Evolutionary conservation across 768 basidiomycete species (phyloP), one percentile per base, ranked within the genome.

Genomic region (Auriscalpium vulgare): DNA sequence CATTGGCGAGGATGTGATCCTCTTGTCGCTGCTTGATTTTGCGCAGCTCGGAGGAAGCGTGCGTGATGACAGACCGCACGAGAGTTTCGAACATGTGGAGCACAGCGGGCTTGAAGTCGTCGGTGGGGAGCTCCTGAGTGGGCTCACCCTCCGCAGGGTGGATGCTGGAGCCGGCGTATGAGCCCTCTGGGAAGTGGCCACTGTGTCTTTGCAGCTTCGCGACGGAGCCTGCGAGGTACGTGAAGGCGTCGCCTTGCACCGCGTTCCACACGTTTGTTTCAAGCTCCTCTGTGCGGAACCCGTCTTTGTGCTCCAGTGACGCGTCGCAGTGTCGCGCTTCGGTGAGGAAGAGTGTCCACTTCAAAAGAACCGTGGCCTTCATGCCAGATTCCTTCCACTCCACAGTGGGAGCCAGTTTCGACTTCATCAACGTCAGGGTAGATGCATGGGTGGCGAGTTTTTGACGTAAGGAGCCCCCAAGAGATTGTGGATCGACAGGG

Each of bases 1-100:
- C 79, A 59, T 75, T 83, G 1, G 87, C 84, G 46, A 91, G 75
- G 4, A 86, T 76, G 23, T 86, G 68, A 66, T 97, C 93, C 68
- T 95, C 93, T 67, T 97, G 94, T 35, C 87, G 74, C 59, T 93
- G 89, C 65, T 92, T 91, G 67, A 97, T 87, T 68, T 90, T 90
- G 37, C 87, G 80, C 37, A 90, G 75, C 67, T 89, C 88, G 0
- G 88, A 88, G 8, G 87, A 88, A 3, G 88, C 87, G 57, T 88
- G 84, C 0, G 79, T 83, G 65, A 91, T 83, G 34, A 88, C 69
- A 8, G 83, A 83, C 46, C 86, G 79, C 23, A 94, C 70, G 11
- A 93, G 80, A 1, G 75, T 74, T 65, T 94, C 93, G 58, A 89
- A 84, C 7, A 78, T 76, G 36, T 78, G 71, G 17, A 93, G 70